Percentiles rank a stretch among this genome's conserved stretches.
Evolutionary conservation across 2,329 filamentous ascomycete species (phyloP).

Genomic region (Thielaviopsis punctulata): DNA sequence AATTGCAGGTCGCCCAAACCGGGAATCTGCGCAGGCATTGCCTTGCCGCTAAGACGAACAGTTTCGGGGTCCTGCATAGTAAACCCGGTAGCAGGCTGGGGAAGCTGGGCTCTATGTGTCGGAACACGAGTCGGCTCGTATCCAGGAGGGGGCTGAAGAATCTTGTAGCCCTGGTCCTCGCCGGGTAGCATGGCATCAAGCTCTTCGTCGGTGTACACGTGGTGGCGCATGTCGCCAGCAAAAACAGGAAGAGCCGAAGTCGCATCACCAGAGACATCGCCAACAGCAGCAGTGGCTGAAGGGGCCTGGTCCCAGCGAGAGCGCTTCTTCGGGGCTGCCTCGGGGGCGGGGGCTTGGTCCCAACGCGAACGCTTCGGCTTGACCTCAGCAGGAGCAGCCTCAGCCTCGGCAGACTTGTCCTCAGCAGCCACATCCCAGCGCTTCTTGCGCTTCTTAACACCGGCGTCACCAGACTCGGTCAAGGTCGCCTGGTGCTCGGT

Average conservation of each 20-base stretch:
- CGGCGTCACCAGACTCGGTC: slow-evolving; percentile 55
- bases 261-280: slow-evolving; percentile 41
- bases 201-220: slow-evolving; percentile 79
- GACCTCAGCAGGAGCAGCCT: slow-evolving; percentile 27
- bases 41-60: slow-evolving; percentile 65
- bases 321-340: slow-evolving; percentile 48
- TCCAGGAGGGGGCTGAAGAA: slow-evolving; percentile 76
- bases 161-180: slow-evolving; percentile 80
- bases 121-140: slow-evolving; percentile 72
- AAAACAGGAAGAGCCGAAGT: slow-evolving; percentile 67
- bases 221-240: slow-evolving; percentile 67
- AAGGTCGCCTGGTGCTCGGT: slow-evolving; percentile 49
- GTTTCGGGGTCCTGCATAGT: slow-evolving; percentile 96
- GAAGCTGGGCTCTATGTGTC: slow-evolving; percentile 45
- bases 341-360: slow-evolving; percentile 60
- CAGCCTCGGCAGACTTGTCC: slow-evolving; percentile 29
- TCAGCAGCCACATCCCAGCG: slow-evolving; percentile 62
- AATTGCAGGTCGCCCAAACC: slow-evolving; percentile 93
- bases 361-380: slow-evolving; percentile 69
- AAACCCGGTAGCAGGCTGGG: slow-evolving; percentile 67
- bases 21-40: slow-evolving; percentile 86
- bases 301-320: slow-evolving; percentile 90
- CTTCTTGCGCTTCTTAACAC: slow-evolving; percentile 74
- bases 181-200: slow-evolving; percentile 79
- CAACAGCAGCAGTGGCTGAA: slow-evolving; percentile 57